Conservation (phyloP, 371 early-diverging fungal genomes). For the Choanephora cucurbitarum region DNA sequence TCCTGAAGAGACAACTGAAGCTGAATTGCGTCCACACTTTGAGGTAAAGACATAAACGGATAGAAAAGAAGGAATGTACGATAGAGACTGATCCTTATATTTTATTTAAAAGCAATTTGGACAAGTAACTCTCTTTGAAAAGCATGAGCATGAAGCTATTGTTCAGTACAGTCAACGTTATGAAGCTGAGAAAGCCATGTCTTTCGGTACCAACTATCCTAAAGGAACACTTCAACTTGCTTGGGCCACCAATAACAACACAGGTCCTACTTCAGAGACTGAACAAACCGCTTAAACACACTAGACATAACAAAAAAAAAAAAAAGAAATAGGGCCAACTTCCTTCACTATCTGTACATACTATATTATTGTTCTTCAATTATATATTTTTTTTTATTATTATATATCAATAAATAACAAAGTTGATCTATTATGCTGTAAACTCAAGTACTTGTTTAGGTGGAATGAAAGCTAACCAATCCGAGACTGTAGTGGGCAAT, state of each 20-base stretch:
- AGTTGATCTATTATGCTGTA: slow-evolving; percentile 14
- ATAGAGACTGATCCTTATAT: slow-evolving; percentile 1
- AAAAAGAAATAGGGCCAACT: slow-evolving; percentile 1
- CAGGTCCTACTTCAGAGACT: neutral
- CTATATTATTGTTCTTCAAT: slow-evolving; percentile 4
- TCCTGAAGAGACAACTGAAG: slow-evolving; percentile 44
- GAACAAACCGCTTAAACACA: slow-evolving; percentile 1
- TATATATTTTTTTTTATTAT: slow-evolving; percentile 8
- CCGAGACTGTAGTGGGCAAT: slow-evolving; percentile 90
- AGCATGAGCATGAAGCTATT: slow-evolving; percentile 23
- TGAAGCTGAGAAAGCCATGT: slow-evolving; percentile 50
- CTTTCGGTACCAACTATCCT: slow-evolving; percentile 23
- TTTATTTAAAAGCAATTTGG: slow-evolving; percentile 59
- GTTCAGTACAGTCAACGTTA: slow-evolving; percentile 43
- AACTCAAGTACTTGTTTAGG: slow-evolving; percentile 61
- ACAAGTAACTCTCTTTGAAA: slow-evolving; percentile 34
- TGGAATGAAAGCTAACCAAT: slow-evolving; percentile 93
- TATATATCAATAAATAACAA: slow-evolving; percentile 4
- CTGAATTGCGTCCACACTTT: slow-evolving; percentile 59
- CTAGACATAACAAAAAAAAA: slow-evolving; percentile 11
- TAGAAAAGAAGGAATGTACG: no score
- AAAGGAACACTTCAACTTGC: slow-evolving; percentile 29
- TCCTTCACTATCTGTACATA: slow-evolving; percentile 11
- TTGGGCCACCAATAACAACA: slow-evolving; percentile 16
- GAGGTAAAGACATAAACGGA: slow-evolving; percentile 45